These are phyloP conservation scores for Backusella westeae DNA, from an alignment of 192 early-diverging fungal genomes.

Conservation along the genomic window DNA sequence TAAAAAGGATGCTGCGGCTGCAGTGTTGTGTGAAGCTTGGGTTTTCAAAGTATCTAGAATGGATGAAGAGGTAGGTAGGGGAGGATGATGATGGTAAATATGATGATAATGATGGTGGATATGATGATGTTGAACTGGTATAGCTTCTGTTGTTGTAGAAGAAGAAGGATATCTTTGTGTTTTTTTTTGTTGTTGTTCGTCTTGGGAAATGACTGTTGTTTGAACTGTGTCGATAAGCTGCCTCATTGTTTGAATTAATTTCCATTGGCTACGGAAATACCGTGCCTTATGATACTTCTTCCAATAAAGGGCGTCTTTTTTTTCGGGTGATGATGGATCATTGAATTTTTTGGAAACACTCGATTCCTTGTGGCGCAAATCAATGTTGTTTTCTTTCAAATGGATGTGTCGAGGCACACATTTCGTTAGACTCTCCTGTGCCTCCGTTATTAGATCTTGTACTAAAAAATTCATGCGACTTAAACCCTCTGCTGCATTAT, in stretches of 20 bases:
- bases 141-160: neutral
- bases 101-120: conserved; percentile 5
- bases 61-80: neutral
- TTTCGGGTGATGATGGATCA: neutral
- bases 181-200: neutral
- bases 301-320: neutral
- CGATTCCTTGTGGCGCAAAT: neutral
- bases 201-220: neutral
- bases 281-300: neutral
- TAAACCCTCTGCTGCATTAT: neutral
- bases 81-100: neutral
- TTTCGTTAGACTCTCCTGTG: neutral
- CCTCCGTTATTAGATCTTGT: neutral
- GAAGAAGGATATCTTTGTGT: neutral
- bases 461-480: conserved; percentile 2
- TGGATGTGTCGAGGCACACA: neutral
- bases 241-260: conserved; percentile 7
- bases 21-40: neutral
- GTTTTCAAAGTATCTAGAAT: neutral
- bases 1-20: neutral
- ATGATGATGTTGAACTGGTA: neutral
- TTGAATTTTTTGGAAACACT: neutral
- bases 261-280: conserved; percentile 2
- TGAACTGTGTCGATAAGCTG: conserved; percentile 2
- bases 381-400: neutral